Conservation (phyloP, 2,329 filamentous ascomycete genomes). For the Calycina herbarum region DNA sequence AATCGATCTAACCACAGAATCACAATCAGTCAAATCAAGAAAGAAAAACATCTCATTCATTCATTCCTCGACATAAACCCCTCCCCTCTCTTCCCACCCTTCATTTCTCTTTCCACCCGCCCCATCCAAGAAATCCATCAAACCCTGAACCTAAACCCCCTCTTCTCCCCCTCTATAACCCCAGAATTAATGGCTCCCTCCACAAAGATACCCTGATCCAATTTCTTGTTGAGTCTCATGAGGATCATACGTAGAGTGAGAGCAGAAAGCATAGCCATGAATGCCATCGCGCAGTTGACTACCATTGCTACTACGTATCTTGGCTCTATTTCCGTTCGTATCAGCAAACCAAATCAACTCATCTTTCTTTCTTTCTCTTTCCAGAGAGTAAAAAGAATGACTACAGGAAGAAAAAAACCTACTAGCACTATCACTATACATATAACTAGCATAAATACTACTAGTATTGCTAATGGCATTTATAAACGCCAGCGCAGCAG, state of each 20-base stretch:
- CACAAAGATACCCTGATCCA: constrained; percentile 59
- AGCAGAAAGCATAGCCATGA: constrained; percentile 64
- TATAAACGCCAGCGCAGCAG: constrained; percentile 71
- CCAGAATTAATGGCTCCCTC: constrained; percentile 54
- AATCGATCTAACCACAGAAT: too few relatives aligned
- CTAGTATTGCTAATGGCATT: constrained; percentile 71
- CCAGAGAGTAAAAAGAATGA: too few relatives aligned
- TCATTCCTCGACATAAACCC: too few relatives aligned
- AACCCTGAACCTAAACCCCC: constrained; percentile 67
- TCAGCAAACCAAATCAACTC: not conserved
- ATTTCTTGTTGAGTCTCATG: constrained; percentile 64
- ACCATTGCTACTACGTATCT: constrained; percentile 52
- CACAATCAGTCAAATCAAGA: too few relatives aligned
- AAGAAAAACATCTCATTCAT: too few relatives aligned
- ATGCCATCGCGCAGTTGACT: constrained; percentile 66
- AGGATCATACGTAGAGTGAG: constrained; percentile 63
- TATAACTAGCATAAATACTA: constrained; percentile 69
- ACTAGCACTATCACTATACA: constrained; percentile 55
- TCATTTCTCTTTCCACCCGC: not conserved
- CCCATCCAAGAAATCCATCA: constrained; percentile 35
- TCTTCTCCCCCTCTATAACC: constrained; percentile 55
- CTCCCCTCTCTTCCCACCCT: too few relatives aligned
- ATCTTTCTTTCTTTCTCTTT: too few relatives aligned
- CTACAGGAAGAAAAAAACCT: not conserved
- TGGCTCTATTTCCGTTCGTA: constrained; percentile 16